Percentiles rank a stretch among this genome's conserved stretches.
These are phyloP conservation scores for Kwoniella heveanensis DNA, from an alignment of 768 basidiomycete genomes.

Conservation along the genomic window DNA sequence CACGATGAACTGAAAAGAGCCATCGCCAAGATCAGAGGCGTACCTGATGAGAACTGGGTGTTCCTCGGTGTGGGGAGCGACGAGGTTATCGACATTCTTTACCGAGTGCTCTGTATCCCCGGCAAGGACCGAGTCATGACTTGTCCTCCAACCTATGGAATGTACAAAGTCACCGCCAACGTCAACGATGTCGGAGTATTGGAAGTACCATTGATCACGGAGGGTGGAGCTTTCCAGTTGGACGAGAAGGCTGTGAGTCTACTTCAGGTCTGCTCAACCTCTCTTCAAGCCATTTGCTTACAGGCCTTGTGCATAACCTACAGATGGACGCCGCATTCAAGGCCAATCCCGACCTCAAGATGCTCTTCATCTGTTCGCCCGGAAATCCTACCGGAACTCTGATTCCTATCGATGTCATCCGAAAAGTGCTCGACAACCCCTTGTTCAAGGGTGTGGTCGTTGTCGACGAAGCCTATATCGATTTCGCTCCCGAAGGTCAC, in stretches of 20 bases:
- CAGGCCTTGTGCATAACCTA: neutral
- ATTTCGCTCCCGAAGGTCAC: constrained; percentile 70
- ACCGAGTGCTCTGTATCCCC: constrained; percentile 83
- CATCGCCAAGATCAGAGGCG: constrained; percentile 70
- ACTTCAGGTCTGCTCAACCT: neutral
- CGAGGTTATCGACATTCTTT: constrained; percentile 91
- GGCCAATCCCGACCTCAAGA: constrained; percentile 76
- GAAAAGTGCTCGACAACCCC: constrained; percentile 71
- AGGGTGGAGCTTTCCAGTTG: constrained; percentile 80
- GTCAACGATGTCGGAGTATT: constrained; percentile 88
- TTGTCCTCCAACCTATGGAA: constrained; percentile 95
- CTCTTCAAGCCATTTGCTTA: neutral
- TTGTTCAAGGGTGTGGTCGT: constrained; percentile 87
- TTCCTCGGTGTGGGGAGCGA: constrained; percentile 97
- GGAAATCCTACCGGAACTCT: constrained; percentile 94
- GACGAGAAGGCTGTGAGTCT: constrained; percentile 69
- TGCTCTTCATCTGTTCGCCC: constrained; percentile 93
- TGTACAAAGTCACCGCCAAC: constrained; percentile 93
- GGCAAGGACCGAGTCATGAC: constrained; percentile 77
- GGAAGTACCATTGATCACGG: constrained; percentile 74
- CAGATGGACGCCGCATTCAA: constrained; percentile 60
- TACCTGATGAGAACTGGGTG: constrained; percentile 69
- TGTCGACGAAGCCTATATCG: constrained; percentile 97
- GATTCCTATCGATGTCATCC: constrained; percentile 71
- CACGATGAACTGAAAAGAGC: constrained; percentile 75